These are phyloP conservation scores for Hibiscus mutabilis DNA, from an alignment of 345 rosid genomes.

Conservation along the genomic window DNA sequence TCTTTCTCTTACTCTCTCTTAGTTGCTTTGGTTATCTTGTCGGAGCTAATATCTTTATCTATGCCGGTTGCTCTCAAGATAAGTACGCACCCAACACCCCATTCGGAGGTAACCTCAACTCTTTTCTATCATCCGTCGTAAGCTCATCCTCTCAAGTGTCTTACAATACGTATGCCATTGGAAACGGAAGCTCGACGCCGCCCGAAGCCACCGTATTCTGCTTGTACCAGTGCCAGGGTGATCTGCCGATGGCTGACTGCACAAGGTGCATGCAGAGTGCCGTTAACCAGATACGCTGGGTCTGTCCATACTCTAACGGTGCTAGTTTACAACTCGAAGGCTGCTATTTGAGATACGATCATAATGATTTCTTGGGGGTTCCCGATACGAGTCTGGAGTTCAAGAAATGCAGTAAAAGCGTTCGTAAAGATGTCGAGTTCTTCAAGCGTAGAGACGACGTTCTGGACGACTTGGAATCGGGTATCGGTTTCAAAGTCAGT, in stretches of 20 bases:
- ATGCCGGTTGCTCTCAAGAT: constrained; percentile 76
- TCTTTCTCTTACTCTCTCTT: constrained; percentile 17
- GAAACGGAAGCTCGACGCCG: constrained; percentile 44
- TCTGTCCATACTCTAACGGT: constrained; percentile 58
- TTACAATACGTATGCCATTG: constrained; percentile 46
- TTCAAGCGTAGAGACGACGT: constrained; percentile 70
- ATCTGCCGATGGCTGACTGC: constrained; percentile 47
- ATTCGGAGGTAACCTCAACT: constrained; percentile 55
- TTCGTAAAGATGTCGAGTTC: constrained; percentile 50
- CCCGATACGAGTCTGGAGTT: constrained; percentile 53
- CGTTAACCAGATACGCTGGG: constrained; percentile 52
- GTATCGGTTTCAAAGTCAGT: constrained; percentile 59
- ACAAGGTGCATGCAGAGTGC: constrained; percentile 45
- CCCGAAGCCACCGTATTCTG: constrained; percentile 39
- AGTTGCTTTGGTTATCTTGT: constrained; percentile 19
- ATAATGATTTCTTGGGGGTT: constrained; percentile 53
- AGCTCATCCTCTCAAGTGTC: constrained; percentile 54
- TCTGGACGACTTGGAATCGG: constrained; percentile 54
- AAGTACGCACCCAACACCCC: constrained; percentile 51
- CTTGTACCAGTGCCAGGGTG: constrained; percentile 80
- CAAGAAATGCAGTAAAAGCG: constrained; percentile 67
- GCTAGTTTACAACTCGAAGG: constrained; percentile 75
- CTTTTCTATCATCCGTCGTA: constrained; percentile 51
- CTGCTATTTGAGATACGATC: constrained; percentile 58
- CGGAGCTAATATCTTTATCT: constrained; percentile 49